These are phyloP conservation scores for Pestalotiopsis fici DNA, from an alignment of 2,329 filamentous ascomycete genomes.

Conservation along the genomic window DNA sequence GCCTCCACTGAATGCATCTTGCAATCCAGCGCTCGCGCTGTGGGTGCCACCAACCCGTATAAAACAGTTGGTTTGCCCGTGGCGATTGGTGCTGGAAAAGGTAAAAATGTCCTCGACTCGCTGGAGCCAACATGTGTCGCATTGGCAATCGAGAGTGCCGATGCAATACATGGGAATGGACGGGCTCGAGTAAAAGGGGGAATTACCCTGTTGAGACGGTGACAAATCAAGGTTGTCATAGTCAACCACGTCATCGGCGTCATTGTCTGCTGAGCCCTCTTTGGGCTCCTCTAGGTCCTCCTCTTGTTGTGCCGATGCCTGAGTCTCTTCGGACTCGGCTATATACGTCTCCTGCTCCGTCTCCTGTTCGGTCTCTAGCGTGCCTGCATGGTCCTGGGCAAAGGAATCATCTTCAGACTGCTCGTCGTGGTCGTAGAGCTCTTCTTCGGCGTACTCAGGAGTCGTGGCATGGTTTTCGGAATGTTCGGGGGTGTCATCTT, in stretches of 20 bases:
- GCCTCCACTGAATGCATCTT: not conserved
- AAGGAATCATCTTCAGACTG: not conserved
- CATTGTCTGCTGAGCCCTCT: constrained; percentile 3
- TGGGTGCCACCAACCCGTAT: not conserved
- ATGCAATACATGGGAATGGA: constrained; percentile 8
- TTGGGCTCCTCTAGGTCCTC: constrained; percentile 13
- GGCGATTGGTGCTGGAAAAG: not conserved
- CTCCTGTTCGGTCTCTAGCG: not conserved
- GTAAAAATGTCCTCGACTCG: constrained; percentile 10
- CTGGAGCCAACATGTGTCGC: constrained; percentile 19
- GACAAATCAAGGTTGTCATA: constrained; percentile 25
- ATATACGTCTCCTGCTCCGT: not conserved
- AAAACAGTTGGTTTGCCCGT: not conserved
- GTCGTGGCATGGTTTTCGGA: not conserved
- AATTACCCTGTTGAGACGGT: constrained; percentile 28
- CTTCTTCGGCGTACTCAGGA: constrained; percentile 6
- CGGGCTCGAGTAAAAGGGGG: constrained; percentile 11
- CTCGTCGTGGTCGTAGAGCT: constrained; percentile 5
- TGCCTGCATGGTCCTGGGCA: not conserved
- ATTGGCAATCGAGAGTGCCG: constrained; percentile 13
- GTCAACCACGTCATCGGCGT: constrained; percentile 9
- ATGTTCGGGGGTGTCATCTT: not conserved
- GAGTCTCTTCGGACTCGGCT: not conserved
- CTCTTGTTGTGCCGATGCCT: constrained; percentile 19
- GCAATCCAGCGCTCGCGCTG: not conserved